A percentile compares a stretch with the other conserved stretches of the same genome.
Evolutionary conservation across 129 eudicot genomes (phyloP).

Genomic region (Erigeron canadensis): DNA sequence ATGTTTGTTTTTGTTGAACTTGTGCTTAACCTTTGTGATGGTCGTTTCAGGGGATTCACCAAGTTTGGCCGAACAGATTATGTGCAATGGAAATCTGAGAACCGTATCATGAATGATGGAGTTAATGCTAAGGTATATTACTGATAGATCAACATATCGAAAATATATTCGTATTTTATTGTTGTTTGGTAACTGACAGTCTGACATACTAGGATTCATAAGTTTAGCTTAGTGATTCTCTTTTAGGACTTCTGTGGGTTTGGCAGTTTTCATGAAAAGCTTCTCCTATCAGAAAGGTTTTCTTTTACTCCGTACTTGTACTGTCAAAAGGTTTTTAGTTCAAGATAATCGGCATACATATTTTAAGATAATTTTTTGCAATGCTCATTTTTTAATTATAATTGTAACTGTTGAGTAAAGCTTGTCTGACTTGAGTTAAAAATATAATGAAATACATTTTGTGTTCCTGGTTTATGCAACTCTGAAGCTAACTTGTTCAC

Average conservation of each 20-base stretch:
- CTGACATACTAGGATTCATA: too few species aligned
- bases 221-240: too few species aligned
- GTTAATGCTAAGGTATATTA: slow-evolving; percentile 78
- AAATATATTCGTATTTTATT: not conserved
- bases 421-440: not conserved
- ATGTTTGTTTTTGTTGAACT: not conserved
- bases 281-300: too few species aligned
- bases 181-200: too few species aligned
- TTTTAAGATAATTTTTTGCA: too few species aligned
- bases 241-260: too few species aligned
- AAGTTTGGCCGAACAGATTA: slow-evolving; percentile 79
- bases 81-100: slow-evolving; percentile 63
- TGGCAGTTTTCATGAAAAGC: too few species aligned
- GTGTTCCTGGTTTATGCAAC: not conserved
- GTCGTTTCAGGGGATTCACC: slow-evolving; percentile 74
- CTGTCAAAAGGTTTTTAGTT: too few species aligned
- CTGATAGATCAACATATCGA: not conserved
- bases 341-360: too few species aligned
- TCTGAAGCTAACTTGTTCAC: not conserved
- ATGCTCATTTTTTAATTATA: too few species aligned
- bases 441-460: not conserved
- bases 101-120: slow-evolving; percentile 70
- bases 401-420: too few species aligned
- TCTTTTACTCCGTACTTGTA: too few species aligned
- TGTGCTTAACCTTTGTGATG: not conserved